Evolutionary conservation across 192 early-diverging fungal species (phyloP), one percentile per base, ranked within the genome.

Genomic region (Helicostylum pulchrum): DNA sequence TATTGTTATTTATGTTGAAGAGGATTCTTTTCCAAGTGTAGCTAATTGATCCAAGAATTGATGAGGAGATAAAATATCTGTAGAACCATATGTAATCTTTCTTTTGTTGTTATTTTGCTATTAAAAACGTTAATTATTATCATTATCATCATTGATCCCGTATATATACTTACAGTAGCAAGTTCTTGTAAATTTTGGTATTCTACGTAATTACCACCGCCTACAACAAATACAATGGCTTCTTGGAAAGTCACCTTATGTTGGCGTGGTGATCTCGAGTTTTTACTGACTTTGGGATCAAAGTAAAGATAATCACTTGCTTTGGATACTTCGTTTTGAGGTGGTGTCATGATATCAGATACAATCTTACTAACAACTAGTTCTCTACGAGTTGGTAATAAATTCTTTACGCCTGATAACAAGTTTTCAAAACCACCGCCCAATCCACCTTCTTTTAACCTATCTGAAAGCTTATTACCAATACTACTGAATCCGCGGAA

Each of bases 201-300:
- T 80, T 99, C 97, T 54, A 95, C 78, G 77, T 98, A 99, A 72
- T 97, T 97, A 23, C 97, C 97, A 42, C 97, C 97, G 26, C 97
- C 97, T 45, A 98, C 85, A 10, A 95, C 91, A 86, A 99, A 98
- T 21, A 99, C 97, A 72, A 99, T 89, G 4, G 95, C 96, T 57
- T 97, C 92, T 59, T 92, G 87, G 66, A 90, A 94, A 0, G 85
- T 77, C 0, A 78, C 77, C n/a, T 78, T 75, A 32, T 76, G 73
- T 73, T 67, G 66, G 51, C 70, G 62, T 15, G 67, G 64, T 26
- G 68, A 62, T 74, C 78, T 67, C 42, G 74, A 74, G 59, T 84
- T 84, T 43, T 83, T 81, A 46, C 81, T 79, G 55, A 82, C 82
- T 66, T 85, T 94, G 30, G 97, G 94, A 65, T 99, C 97, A 69